Evolutionary conservation across 257 asterid species (phyloP).

Genomic region (Agastache rugosa): DNA sequence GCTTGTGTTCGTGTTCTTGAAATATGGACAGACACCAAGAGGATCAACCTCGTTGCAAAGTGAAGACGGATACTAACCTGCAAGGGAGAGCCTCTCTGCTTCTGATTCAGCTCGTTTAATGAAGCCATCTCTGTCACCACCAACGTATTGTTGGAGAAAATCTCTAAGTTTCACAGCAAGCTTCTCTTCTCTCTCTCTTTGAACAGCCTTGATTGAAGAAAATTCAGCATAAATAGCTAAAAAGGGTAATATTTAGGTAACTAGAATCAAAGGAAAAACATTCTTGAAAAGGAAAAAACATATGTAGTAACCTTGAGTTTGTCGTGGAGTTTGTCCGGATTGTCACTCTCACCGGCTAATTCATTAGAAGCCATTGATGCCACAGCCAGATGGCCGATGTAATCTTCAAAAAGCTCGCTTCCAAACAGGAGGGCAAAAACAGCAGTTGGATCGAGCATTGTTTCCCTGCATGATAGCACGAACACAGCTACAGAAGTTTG

Average conservation of each 20-base stretch:
- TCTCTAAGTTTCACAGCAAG: conserved; percentile 73
- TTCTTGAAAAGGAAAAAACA: not conserved
- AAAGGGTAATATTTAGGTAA: not conserved
- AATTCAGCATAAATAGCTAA: too few relatives aligned
- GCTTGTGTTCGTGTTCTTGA: not conserved
- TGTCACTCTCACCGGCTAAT: conserved; percentile 55
- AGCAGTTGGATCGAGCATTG: conserved; percentile 92
- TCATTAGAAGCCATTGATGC: conserved; percentile 94
- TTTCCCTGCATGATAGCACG: conserved; percentile 51
- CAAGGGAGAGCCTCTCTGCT: conserved; percentile 74
- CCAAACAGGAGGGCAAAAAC: conserved; percentile 94
- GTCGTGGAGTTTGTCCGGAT: conserved; percentile 66
- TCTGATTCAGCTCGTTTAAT: conserved; percentile 73
- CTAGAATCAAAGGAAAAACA: not conserved
- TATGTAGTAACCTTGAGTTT: conserved; percentile 61
- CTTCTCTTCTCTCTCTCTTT: conserved; percentile 89
- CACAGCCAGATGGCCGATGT: conserved; percentile 78
- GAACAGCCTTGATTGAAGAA: conserved; percentile 61
- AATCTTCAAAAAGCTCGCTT: conserved; percentile 92
- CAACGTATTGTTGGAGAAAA: conserved; percentile 56
- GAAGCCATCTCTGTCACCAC: conserved; percentile 82
- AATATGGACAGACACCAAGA: not conserved
- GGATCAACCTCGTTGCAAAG: not conserved
- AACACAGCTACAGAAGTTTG: too few relatives aligned
- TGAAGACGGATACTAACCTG: conserved; percentile 48